Evolutionary conservation across 805 yeast genomes (phyloP).

Genomic region (Candida qinlingensis): DNA sequence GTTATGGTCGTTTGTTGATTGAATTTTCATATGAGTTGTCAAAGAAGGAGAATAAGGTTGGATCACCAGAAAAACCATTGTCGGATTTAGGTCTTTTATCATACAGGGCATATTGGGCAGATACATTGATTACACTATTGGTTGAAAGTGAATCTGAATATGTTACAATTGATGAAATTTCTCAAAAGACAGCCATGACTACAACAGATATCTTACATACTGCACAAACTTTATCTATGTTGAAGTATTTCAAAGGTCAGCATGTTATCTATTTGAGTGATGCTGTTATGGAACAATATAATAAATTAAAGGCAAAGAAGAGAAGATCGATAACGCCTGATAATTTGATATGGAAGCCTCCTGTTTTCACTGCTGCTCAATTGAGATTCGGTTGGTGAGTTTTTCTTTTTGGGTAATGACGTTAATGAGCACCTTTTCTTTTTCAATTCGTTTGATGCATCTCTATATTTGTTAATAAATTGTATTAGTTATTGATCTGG

Average conservation of each 20-base stretch:
- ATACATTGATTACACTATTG: slow-evolving; percentile 68
- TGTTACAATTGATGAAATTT: slow-evolving; percentile 85
- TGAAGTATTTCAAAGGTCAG: slow-evolving; percentile 92
- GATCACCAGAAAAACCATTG: slow-evolving; percentile 96
- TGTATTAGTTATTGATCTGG: too few relatives aligned
- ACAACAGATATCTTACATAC: slow-evolving; percentile 94
- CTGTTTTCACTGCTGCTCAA: slow-evolving; percentile 90
- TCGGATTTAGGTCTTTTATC: slow-evolving; percentile 91
- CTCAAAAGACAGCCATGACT: slow-evolving; percentile 86
- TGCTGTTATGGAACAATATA: slow-evolving; percentile 71
- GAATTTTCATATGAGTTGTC: slow-evolving; percentile 92
- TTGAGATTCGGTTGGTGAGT: slow-evolving; percentile 87
- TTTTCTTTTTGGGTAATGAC: background rate
- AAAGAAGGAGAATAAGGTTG: slow-evolving; percentile 81
- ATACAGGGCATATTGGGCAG: slow-evolving; percentile 96
- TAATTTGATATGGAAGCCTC: slow-evolving; percentile 87
- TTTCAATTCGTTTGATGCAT: too few relatives aligned
- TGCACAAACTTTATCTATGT: slow-evolving; percentile 81
- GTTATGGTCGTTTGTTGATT: slow-evolving; percentile 86
- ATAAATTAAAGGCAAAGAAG: slow-evolving; percentile 59
- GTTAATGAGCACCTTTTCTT: too few relatives aligned
- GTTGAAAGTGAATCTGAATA: slow-evolving; percentile 49
- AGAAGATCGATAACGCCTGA: slow-evolving; percentile 71
- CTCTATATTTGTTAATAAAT: too few relatives aligned
- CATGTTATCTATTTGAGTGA: slow-evolving; percentile 85